Evolutionary conservation across 768 basidiomycete species (phyloP), one percentile per base, ranked within the genome.

Genomic region (Kwoniella botswanensis): DNA sequence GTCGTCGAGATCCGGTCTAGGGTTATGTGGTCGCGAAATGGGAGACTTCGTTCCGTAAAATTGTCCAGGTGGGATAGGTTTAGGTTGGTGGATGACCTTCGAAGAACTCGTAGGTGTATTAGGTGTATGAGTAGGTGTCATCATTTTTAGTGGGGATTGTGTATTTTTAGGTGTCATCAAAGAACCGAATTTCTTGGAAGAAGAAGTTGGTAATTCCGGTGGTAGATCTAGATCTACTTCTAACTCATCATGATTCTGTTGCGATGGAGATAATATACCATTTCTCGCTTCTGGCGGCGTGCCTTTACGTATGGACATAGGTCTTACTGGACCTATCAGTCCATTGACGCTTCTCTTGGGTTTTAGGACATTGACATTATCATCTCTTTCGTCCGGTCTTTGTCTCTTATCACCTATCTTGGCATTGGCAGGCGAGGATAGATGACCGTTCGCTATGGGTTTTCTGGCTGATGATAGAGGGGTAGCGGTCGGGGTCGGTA

Each of bases 41-140:
- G 74, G 74, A 29, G 74, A 72, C 17, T 65, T 58, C 7, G 21
- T 60, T 50, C 65, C 65, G 21, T 75, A 67, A 50, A 72, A 72
- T 17, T 29, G 17, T 18, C 59, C 44, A 1, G 63, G 58, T 15
- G 67, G 61, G 22, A 75, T 65, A 53, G 74, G 54, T 35, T 55
- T 64, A 4, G 62, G 69, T 21, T 62, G 57, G 18, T 18, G 43
- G 10, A 71, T 57, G 5, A 54, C 62, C 44, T 63, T 65, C 42
- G 7, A 17, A 6, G 55, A 55, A 17, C 46, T 50, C 12, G 13
- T 50, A 4, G 46, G 46, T 15, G 46, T 50, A 50, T 24, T 21
- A 13, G 42, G 56, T 58, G 54, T 56, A 17, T 35, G 29, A 10
- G 43, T 21, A 13, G 42, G 56, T 58, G 54, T 56, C 13, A 41